A percentile compares a stretch with the other conserved stretches of the same genome.
Evolutionary conservation across 139 green algal species (phyloP).

Genomic region (Coelastrella sp.): DNA sequence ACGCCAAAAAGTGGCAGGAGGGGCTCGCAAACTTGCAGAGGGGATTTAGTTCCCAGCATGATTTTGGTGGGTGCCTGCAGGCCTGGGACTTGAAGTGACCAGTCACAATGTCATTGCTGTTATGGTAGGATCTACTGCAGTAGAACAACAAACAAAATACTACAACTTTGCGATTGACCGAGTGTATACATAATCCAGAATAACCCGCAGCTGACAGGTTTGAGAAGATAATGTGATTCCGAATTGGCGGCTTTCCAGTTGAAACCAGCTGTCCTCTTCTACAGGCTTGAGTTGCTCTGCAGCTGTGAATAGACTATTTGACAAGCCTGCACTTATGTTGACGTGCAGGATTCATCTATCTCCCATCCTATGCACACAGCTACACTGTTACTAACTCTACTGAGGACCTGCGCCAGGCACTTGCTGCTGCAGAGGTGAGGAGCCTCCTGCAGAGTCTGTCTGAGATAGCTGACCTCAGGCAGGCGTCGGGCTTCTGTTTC

Average conservation of each 20-base stretch:
- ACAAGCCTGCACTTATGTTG: too few species aligned
- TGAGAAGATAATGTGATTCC: too few species aligned
- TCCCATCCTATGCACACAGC: conserved; percentile 7
- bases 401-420: conserved; percentile 9
- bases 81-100: neutral
- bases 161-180: too few species aligned
- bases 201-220: too few species aligned
- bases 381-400: neutral
- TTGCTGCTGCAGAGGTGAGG: conserved; percentile 33
- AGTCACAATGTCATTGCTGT: neutral
- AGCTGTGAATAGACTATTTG: too few species aligned
- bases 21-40: conserved; percentile 17
- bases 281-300: too few species aligned
- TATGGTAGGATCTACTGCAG: neutral
- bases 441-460: neutral
- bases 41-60: conserved; percentile 24
- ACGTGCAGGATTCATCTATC: conserved; percentile 35
- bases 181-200: too few species aligned
- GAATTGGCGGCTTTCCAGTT: too few species aligned
- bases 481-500: too few species aligned
- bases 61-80: conserved; percentile 35
- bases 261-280: too few species aligned
- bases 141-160: too few species aligned
- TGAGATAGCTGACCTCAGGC: too few species aligned
- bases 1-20: conserved; percentile 16